Percentiles rank a stretch among this genome's conserved stretches.
Evolutionary conservation across 2,329 filamentous ascomycete species (phyloP).

Genomic region (Diaporthe sp.): DNA sequence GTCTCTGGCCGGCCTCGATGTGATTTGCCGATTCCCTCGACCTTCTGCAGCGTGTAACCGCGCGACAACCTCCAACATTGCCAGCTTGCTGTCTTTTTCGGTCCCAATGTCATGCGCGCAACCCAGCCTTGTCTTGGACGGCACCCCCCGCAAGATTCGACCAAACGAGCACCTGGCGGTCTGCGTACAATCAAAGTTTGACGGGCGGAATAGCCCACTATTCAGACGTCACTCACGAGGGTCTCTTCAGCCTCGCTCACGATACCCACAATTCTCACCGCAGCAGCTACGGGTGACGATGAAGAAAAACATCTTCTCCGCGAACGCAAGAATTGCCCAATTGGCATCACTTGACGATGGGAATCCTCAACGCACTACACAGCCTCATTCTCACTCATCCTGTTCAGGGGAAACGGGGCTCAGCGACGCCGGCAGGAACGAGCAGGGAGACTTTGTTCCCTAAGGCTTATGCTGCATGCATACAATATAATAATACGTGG

Average conservation of each 20-base stretch:
- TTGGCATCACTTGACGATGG: conserved; percentile 3
- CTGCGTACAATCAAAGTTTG: neutral
- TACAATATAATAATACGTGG: neutral
- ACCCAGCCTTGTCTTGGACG: neutral
- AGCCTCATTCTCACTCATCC: conserved; percentile 30
- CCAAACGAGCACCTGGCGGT: neutral
- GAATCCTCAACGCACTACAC: conserved; percentile 9
- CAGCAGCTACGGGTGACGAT: conserved; percentile 18
- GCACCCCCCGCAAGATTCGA: neutral
- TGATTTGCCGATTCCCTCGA: conserved; percentile 36
- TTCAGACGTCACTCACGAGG: conserved; percentile 1
- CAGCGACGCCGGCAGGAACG: conserved; percentile 19
- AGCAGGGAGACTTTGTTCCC: neutral
- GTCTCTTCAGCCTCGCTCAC: conserved; percentile 8
- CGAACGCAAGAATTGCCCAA: neutral
- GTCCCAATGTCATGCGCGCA: neutral
- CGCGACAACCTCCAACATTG: conserved; percentile 34
- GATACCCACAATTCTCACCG: conserved; percentile 21
- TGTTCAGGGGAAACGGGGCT: conserved; percentile 10
- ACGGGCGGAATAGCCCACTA: neutral
- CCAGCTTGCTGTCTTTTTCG: neutral
- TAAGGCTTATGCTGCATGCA: conserved; percentile 23
- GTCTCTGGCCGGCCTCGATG: conserved; percentile 21
- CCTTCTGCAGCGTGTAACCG: conserved; percentile 29
- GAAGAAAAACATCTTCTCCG: neutral